Base-by-base conservation (phyloP, 352 stramenopile genomes). In the Pythium folliculosum region DNA sequence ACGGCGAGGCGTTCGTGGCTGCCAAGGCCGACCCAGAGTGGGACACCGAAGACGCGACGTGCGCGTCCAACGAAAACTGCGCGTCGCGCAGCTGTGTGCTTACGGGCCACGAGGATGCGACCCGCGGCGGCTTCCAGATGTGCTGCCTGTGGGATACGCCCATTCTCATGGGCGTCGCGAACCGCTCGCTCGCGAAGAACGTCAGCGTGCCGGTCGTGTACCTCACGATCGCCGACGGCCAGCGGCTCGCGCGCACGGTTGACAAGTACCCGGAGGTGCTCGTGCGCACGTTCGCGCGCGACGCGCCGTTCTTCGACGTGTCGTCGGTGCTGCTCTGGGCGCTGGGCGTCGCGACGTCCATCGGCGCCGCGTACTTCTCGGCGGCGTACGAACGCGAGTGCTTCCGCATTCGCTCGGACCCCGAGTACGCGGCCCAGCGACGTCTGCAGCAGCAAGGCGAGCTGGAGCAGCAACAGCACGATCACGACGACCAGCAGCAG, bases 81-180 rank as follows among this genome's bases (percentile, higher is more conserved):
- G 37, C 22, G 43, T 92, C 83, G 3, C 67, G 67, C 13, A 81
- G 77, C 32, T 94, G 85, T 65, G 75, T 94, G 21, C 67, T 84
- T 21, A 94, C 85, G 23, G 85, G 79, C 1, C 40, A 60, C n/a
- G 52, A 77, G 0, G 65, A 70, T 25, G 35, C 67, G 3, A 21
- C 67, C 0, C 43, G 57, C 14, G 66, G 58, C 9, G 64, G 64
- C 19, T 72, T 88, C 54, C 80, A 94, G 51, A 63, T 92, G 1
- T 94, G 86, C 73, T 94, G 82, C 63, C 75, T 92, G 63, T 91
- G 82, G 82, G 84, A 94, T 65, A 94, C 83, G 27, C 76, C 84
- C 44, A 69, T 94, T 47, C 77, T 92, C 67, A 91, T 94, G 82
- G 86, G 86, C 30, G 78, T 71, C 22, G 50, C 38, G 38, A 92